A percentile compares a stretch with the other conserved stretches of the same genome.
phyloP scores from a whole-genome alignment of 257 asterid genomes.

The Leptodermis oblonga region DNA sequence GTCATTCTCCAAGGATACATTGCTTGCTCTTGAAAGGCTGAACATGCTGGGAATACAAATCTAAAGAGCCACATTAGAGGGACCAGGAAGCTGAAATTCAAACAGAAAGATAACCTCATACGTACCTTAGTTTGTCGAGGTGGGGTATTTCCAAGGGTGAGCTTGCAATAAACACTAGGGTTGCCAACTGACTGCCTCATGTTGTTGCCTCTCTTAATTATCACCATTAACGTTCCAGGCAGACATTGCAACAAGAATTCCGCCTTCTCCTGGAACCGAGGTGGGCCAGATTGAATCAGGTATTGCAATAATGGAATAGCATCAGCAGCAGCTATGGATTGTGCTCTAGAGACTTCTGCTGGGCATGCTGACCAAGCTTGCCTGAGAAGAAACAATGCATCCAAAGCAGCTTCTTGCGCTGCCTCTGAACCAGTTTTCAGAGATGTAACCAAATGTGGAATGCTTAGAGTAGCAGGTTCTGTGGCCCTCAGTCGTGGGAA shows the following conservation, averaged over 20 bases:
- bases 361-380: conserved; percentile 99
- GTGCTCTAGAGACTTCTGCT: conserved; percentile 95
- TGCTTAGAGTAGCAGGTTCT: conserved; percentile 94
- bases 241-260: conserved; percentile 88
- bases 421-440: conserved; percentile 94
- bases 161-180: conserved; percentile 89
- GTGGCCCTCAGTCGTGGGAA: conserved; percentile 95
- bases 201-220: conserved; percentile 86
- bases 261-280: conserved; percentile 93
- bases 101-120: background rate
- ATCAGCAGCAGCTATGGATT: conserved; percentile 95
- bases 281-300: conserved; percentile 95
- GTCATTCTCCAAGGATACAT: background rate
- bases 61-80: background rate
- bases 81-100: background rate
- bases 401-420: conserved; percentile 98
- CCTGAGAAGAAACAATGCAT: conserved; percentile 81
- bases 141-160: conserved; percentile 88
- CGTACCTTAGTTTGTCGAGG: conserved; percentile 96
- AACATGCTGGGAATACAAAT: background rate
- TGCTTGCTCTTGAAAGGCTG: background rate
- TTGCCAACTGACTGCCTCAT: conserved; percentile 98
- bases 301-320: conserved; percentile 88
- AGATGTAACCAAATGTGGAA: conserved; percentile 92
- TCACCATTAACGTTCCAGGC: conserved; percentile 87